Base-by-base conservation (phyloP, 257 asterid genomes). In the Echites panduratus region DNA sequence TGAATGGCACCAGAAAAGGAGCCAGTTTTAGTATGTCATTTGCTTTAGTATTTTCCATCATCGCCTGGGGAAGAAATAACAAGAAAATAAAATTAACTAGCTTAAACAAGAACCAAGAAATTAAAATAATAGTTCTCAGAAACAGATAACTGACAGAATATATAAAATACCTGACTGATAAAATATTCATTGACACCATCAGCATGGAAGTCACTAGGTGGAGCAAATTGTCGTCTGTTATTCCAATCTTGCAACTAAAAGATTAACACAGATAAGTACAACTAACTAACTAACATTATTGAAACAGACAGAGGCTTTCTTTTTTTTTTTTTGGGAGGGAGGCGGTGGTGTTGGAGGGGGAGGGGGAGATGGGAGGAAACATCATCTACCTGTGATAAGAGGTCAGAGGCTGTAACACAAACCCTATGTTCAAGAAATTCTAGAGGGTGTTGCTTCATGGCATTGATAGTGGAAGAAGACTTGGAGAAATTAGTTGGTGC, bases 191-290 rank as follows among this genome's bases (percentile, higher is more conserved):
- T 85, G 75, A 87, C 97, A 81, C 97, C 99, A 83, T 90, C 99
- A 71, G 97, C 98, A 79, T 90, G 92, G 81, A 95, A 95, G 77
- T 92, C 97, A 79, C 85, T 85, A 26, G 98, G 97, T 81, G 90
- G 77, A 67, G 93, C 86, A 80, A 95, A 95, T 72, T 95, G 95
- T 41, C 92, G 85, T 81, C 99, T 86, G 82, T 90, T 92, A 77
- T 95, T 95, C 99, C 99, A 95, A 78, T 92, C 97, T 90, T 95
- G 98, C 86, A 95, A 81, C 99, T 95, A 77, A 63, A 84, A 68
- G 57, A 66, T 68, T 68, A 61, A 68, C 13, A 20, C 50, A 72
- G 35, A 75, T 76, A 19, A 82, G 75, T 40, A 71, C 22, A 14
- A 6, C 8, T 4, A 17, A 40, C 5, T 32, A 32, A 32, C 38